These are phyloP conservation scores for Bidens hawaiensis DNA, from an alignment of 140 eudicot genomes.

Conservation along the genomic window DNA sequence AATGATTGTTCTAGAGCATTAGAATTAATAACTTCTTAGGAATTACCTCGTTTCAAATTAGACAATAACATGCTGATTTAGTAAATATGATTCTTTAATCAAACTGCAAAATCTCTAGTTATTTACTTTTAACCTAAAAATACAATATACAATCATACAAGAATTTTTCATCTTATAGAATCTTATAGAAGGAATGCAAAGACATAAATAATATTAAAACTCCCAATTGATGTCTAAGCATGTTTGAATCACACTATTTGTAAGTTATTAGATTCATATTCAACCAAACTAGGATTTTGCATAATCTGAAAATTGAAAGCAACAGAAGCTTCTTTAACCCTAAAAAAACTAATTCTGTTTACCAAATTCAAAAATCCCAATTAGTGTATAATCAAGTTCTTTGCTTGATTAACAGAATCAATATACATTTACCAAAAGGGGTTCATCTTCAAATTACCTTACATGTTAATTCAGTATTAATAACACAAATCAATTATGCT, in stretches of 20 bases:
- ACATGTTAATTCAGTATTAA: neutral
- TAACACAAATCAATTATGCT: constrained; percentile 4
- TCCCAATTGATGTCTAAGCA: neutral
- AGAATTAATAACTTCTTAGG: neutral
- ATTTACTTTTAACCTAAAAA: neutral
- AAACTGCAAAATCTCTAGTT: neutral
- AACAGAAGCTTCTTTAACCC: neutral
- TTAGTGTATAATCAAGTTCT: neutral
- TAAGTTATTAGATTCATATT: neutral
- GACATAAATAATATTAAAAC: neutral
- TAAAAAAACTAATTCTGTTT: neutral
- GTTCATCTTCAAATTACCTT: neutral
- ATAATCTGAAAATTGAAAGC: neutral
- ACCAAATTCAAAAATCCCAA: neutral
- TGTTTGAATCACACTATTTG: neutral
- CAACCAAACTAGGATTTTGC: neutral
- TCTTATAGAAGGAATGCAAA: neutral
- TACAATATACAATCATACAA: neutral
- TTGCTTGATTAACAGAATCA: neutral
- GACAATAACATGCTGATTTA: neutral
- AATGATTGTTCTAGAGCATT: neutral
- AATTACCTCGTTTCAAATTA: neutral
- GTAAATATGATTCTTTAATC: neutral
- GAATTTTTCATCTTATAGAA: neutral
- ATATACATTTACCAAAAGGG: neutral